Percentiles rank a stretch among this genome's conserved stretches.
phyloP scores from a whole-genome alignment of 108 stramenopile species.

The Nannochloropsis salina region DNA sequence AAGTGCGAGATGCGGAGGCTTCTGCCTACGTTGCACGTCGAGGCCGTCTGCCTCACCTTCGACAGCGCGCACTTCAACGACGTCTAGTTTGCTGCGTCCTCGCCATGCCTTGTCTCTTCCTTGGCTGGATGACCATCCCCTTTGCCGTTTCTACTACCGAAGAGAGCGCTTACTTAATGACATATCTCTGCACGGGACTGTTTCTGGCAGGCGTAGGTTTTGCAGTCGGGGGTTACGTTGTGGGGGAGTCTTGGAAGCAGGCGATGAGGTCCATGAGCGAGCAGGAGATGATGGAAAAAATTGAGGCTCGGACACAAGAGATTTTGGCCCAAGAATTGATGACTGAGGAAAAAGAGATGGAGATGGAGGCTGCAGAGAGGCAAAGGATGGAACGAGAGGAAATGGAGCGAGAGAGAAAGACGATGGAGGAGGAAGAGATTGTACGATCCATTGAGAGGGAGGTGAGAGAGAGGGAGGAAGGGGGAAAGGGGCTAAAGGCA shows the following conservation, averaged over 20 bases:
- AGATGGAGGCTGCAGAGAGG: background rate
- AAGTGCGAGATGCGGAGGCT: background rate
- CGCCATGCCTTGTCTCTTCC: background rate
- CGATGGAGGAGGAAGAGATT: background rate
- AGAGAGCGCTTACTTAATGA: background rate
- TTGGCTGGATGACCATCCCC: background rate
- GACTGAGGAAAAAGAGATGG: background rate
- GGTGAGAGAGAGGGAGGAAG: constrained; percentile 11
- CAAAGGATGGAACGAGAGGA: background rate
- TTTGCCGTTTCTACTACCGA: background rate
- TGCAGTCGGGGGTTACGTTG: background rate
- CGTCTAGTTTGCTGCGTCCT: background rate
- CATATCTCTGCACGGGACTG: background rate
- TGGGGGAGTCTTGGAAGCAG: background rate
- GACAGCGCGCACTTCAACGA: background rate
- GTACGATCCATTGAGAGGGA: constrained; percentile 2
- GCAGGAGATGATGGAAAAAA: background rate
- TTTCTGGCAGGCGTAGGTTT: background rate
- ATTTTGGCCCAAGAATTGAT: background rate
- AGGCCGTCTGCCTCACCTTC: background rate
- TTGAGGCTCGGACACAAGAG: background rate
- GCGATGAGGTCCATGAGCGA: background rate
- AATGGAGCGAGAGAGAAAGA: background rate
- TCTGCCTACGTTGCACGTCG: background rate
- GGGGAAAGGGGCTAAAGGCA: constrained; percentile 20